Percentiles rank a stretch among this genome's conserved stretches.
These are phyloP conservation scores for Alternaria rosae DNA, from an alignment of 2,329 filamentous ascomycete genomes.

Conservation along the genomic window DNA sequence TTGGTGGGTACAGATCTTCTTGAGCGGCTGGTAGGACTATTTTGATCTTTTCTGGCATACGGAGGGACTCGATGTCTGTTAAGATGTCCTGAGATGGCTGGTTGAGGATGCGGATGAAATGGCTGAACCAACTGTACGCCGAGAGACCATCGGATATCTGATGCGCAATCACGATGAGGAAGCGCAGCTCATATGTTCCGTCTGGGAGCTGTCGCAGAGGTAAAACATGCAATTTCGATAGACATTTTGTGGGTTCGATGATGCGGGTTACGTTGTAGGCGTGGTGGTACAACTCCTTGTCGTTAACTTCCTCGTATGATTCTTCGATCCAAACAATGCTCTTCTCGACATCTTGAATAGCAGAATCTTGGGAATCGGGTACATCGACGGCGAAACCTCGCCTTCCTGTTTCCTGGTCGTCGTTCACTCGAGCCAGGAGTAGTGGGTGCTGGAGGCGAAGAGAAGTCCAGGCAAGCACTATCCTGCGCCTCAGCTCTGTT, in stretches of 20 bases:
- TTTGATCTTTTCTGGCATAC: constrained; percentile 25
- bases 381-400: constrained; percentile 48
- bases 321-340: constrained; percentile 52
- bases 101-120: constrained; percentile 46
- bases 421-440: constrained; percentile 44
- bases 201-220: constrained; percentile 33
- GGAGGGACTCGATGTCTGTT: constrained; percentile 8
- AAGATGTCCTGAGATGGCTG: constrained; percentile 9
- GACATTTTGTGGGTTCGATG: constrained; percentile 45
- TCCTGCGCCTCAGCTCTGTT: constrained; percentile 42
- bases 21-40: constrained; percentile 52
- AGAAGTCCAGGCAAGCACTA: constrained; percentile 52
- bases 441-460: constrained; percentile 51
- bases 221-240: constrained; percentile 53
- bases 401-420: constrained; percentile 20
- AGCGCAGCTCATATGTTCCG: constrained; percentile 40
- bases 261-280: constrained; percentile 52
- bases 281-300: constrained; percentile 52
- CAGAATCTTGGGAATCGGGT: constrained; percentile 33
- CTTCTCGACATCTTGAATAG: constrained; percentile 38
- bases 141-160: constrained; percentile 56
- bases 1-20: constrained; percentile 56
- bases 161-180: constrained; percentile 54
- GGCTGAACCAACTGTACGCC: constrained; percentile 52
- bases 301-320: constrained; percentile 43